Base-by-base conservation (phyloP, 176 grass and related monocot species). In the Secale cereale region DNA sequence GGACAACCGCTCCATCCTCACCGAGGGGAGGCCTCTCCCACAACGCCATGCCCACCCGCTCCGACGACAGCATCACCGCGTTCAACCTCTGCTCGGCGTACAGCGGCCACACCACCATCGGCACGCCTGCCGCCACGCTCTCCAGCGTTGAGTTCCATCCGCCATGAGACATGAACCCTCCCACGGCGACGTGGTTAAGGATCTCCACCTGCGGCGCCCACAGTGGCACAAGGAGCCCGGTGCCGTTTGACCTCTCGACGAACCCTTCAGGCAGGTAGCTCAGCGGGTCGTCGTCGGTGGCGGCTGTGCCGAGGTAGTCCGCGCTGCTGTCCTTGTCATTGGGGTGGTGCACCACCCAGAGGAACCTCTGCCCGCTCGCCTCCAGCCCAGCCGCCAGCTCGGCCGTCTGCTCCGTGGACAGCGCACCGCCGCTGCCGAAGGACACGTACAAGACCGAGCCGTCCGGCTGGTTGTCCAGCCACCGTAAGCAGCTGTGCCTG, bases 71-170 rank as follows among this genome's bases (percentile, higher is more conserved):
- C n/a, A n/a, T n/a, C n/a, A n/a, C n/a, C n/a, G n/a, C n/a, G n/a
- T n/a, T n/a, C n/a, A n/a, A n/a, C n/a, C n/a, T n/a, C n/a, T n/a
- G 93, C 86, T 95, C 93, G 8, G 90, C 93, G 31, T 32, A 91
- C 12, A 95, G 70, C 1, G 93, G 91, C 86, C 88, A 95, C 2
- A 65, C 65, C 20, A 95, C 17, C 76, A 82, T 85, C n/a, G 93
- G 86, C 80, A 95, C 86, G 6, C 90, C 93, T 6, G 81, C 50
- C n/a, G 6, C 9, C 60, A 82, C 17, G 50, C 70, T 75, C 85
- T 97, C 94, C 26, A 91, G 69, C 5, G 69, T 81, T 14, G 90
- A 92, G 77, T 89, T 92, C 90, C 93, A 94, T 17, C 85, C 90
- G 59, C 90, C 88, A 59, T 94, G 90, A 10, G 84, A 81, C 40